These are phyloP conservation scores for Pythium monospermum DNA, from an alignment of 352 stramenopile genomes.

Conservation along the genomic window DNA sequence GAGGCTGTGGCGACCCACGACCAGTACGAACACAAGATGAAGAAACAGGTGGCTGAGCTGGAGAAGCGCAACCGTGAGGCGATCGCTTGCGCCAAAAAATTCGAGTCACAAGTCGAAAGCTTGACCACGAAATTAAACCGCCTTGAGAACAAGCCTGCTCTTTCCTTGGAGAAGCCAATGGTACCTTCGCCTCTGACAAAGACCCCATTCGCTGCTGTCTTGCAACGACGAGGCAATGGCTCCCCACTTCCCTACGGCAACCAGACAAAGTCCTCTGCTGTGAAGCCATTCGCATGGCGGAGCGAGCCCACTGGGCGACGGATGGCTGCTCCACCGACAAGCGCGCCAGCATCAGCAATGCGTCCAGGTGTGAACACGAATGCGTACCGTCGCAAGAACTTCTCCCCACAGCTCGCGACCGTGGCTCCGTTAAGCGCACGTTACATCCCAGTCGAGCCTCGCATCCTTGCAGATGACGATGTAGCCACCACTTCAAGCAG, in stretches of 20 bases:
- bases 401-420: background rate
- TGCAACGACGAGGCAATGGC: slow-evolving; percentile 4
- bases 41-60: slow-evolving; percentile 12
- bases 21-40: slow-evolving; percentile 5
- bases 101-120: slow-evolving; percentile 2
- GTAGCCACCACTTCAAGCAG: background rate
- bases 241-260: slow-evolving; percentile 3
- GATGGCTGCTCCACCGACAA: background rate
- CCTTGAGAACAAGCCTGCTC: slow-evolving; percentile 10
- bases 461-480: background rate
- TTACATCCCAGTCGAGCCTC: background rate
- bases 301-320: background rate
- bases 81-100: background rate
- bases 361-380: background rate
- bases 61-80: slow-evolving; percentile 10
- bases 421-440: background rate
- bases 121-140: background rate
- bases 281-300: slow-evolving; percentile 15
- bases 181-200: too few relatives aligned
- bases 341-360: too few relatives aligned
- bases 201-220: too few relatives aligned
- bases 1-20: background rate
- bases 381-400: background rate
- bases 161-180: too few relatives aligned
- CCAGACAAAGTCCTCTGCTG: background rate